Base-by-base conservation (phyloP, 768 basidiomycete genomes). In the Suillus americanus region DNA sequence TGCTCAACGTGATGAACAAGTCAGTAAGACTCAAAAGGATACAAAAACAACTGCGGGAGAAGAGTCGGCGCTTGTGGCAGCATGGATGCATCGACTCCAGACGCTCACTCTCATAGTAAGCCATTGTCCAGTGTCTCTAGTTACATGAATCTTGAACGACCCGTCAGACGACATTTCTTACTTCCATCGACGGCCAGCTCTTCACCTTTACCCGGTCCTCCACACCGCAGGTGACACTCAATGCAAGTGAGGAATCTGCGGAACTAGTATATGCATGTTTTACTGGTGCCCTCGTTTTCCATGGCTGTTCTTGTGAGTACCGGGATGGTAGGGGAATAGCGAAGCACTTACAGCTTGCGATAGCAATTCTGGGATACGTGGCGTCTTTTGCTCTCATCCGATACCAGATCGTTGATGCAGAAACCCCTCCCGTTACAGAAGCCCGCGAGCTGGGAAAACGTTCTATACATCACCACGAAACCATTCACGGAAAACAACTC, bases 221-320 rank as follows among this genome's bases (percentile, higher is more conserved):
- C 10, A 59, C 67, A 33, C 61, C 71, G 6, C 64, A 69, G 10
- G 70, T 76, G 2, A 70, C 67, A 16, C 0, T 45, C 14, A 20
- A 66, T 25, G 2, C 68, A 5, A 51, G 65, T 50, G 28, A 33
- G 0, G n/a, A 60, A 1, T 38, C 67, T 25, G 70, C 68, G 45
- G 68, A 76, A 25, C 35, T 75, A 10, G 62, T 77, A 25, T 77
- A 77, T 65, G 38, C 69, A 14, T 73, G 73, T 60, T 72, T 76
- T 48, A 45, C 73, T 9, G 76, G 76, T 6, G 74, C 76, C n/a
- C 60, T 76, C 50, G 57, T 77, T 35, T 73, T 76, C 46, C 75
- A 77, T 28, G 56, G 76, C 18, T 74, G 68, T 66, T 69, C 74
- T 54, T 3, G 75, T 75, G 50, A 28, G 75, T 68, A 16, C 30